These are phyloP conservation scores for Hevea brasiliensis DNA, from an alignment of 345 rosid genomes.

Conservation along the genomic window DNA sequence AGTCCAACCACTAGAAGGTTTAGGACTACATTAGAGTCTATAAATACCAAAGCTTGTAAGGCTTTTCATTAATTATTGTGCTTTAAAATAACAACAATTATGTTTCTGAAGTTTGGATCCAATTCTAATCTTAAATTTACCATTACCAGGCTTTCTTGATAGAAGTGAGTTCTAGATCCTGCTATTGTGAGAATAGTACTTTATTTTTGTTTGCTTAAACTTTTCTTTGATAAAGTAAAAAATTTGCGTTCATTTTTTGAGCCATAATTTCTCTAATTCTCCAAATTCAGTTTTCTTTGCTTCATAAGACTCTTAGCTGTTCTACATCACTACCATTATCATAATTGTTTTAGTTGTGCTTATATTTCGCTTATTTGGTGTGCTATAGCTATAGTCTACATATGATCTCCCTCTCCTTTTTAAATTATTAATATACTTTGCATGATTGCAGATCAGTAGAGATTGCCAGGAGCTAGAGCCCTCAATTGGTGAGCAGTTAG, in stretches of 20 bases:
- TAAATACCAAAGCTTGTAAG: background rate
- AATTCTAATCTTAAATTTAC: too few species aligned
- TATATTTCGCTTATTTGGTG: background rate
- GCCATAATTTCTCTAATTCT: background rate
- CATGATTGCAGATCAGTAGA: slow-evolving; percentile 79
- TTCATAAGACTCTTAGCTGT: background rate
- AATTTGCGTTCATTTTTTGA: background rate
- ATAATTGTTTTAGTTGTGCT: background rate
- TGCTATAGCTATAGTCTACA: slow-evolving; percentile 5
- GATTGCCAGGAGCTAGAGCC: slow-evolving; percentile 98
- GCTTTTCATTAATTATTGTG: too few species aligned
- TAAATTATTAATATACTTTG: slow-evolving; percentile 23
- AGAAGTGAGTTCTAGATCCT: too few species aligned
- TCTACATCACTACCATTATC: background rate
- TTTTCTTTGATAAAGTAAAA: too few species aligned
- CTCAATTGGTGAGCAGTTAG: slow-evolving; percentile 91
- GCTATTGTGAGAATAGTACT: too few species aligned
- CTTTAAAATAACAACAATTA: too few species aligned
- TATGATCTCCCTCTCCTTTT: slow-evolving; percentile 9
- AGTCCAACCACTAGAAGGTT: background rate
- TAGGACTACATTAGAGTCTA: background rate
- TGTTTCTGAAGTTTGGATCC: too few species aligned
- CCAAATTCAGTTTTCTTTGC: background rate
- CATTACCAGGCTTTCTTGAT: too few species aligned
- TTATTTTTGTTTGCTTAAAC: too few species aligned